These are phyloP conservation scores for Gaultheria prostrata DNA, from an alignment of 148 eudicot species.

Conservation along the genomic window DNA sequence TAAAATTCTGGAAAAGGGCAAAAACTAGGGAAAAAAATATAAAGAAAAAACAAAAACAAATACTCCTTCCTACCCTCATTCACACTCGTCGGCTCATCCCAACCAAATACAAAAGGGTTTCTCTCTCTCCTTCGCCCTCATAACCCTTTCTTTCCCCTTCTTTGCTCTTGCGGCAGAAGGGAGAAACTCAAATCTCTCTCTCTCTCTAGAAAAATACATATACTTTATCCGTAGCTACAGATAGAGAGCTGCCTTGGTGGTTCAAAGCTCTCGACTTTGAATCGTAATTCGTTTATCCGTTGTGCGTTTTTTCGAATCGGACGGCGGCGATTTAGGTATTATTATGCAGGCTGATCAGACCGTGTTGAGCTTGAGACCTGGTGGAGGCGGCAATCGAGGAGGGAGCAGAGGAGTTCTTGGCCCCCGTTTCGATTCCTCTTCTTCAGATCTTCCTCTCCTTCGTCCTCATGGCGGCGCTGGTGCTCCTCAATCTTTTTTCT, in stretches of 20 bases:
- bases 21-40: background rate
- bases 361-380: slow-evolving; percentile 94
- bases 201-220: background rate
- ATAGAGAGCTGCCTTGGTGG: slow-evolving; percentile 21
- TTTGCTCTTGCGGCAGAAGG: slow-evolving; percentile 23
- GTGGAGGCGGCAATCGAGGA: slow-evolving; percentile 71
- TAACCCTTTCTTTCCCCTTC: slow-evolving; percentile 16
- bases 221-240: background rate
- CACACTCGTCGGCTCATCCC: background rate
- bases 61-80: background rate
- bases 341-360: slow-evolving; percentile 97
- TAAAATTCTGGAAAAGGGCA: background rate
- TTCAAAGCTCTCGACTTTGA: slow-evolving; percentile 31
- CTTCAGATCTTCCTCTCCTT: slow-evolving; percentile 55
- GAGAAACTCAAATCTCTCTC: slow-evolving; percentile 19
- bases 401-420: slow-evolving; percentile 60
- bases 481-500: slow-evolving; percentile 30
- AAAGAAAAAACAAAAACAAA: too few species aligned
- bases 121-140: slow-evolving; percentile 2
- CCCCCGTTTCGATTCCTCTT: slow-evolving; percentile 63
- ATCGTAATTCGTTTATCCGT: background rate
- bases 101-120: slow-evolving; percentile 7
- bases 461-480: slow-evolving; percentile 80
- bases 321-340: slow-evolving; percentile 52
- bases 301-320: slow-evolving; percentile 11